Conservation (phyloP, 2,329 filamentous ascomycete genomes). For the Hypoxylon sp. region DNA sequence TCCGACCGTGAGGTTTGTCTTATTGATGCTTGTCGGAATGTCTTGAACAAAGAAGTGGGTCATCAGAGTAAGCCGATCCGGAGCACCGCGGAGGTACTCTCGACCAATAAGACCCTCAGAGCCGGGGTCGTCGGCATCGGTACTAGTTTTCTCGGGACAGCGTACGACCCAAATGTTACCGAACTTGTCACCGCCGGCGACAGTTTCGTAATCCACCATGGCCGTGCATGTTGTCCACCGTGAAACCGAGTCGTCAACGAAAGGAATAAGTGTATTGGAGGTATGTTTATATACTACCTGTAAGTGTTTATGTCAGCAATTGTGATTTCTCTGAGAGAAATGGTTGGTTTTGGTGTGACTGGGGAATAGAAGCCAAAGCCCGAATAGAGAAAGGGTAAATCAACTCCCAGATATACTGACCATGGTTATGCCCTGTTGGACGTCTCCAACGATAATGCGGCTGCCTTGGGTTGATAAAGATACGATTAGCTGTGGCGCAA, state of each 20-base stretch:
- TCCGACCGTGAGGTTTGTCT: constrained; percentile 90
- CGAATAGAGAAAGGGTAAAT: too few relatives aligned
- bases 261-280: constrained; percentile 92
- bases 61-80: constrained; percentile 86
- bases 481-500: constrained; percentile 85
- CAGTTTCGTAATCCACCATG: constrained; percentile 98
- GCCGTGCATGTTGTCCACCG: constrained; percentile 92
- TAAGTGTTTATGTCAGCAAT: background rate
- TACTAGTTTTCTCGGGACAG: constrained; percentile 86
- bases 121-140: constrained; percentile 92
- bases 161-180: constrained; percentile 96
- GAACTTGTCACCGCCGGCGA: constrained; percentile 96
- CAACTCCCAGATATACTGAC: background rate
- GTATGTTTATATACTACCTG: constrained; percentile 95
- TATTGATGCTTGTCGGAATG: constrained; percentile 90
- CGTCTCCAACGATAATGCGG: constrained; percentile 91
- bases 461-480: constrained; percentile 91
- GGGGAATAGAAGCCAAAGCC: too few relatives aligned
- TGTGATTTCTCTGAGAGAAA: background rate
- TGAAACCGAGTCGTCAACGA: constrained; percentile 91
- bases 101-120: constrained; percentile 91
- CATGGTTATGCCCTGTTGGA: constrained; percentile 86
- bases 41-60: constrained; percentile 93
- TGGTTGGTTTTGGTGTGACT: background rate
- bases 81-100: constrained; percentile 89